A percentile compares a stretch with the other conserved stretches of the same genome.
Evolutionary conservation across 2,329 filamentous ascomycete genomes (phyloP).

Genomic region (Trichoderma sp.): DNA sequence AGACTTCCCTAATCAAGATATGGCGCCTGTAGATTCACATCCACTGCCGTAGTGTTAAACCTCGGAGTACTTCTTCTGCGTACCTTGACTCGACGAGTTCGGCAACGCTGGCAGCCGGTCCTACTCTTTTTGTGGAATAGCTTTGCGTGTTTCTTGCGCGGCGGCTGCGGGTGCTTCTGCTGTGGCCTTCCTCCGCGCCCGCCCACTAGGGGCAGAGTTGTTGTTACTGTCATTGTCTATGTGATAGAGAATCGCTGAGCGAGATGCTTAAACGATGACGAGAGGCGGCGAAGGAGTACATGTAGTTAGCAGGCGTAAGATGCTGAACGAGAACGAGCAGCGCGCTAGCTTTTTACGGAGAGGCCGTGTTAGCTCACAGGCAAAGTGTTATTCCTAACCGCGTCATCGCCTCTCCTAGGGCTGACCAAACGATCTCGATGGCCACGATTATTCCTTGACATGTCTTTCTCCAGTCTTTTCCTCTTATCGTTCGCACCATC

Average conservation of each 20-base stretch:
- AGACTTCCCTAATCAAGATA: not conserved
- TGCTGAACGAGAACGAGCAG: slow-evolving; percentile 10
- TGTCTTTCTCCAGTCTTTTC: too few species aligned
- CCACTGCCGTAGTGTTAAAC: not conserved
- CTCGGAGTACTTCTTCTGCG: not conserved
- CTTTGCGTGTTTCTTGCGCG: slow-evolving; percentile 16
- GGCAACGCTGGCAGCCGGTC: slow-evolving; percentile 26
- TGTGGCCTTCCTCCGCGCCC: not conserved
- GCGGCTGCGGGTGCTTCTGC: not conserved
- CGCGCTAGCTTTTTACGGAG: not conserved
- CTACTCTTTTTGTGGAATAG: slow-evolving; percentile 28
- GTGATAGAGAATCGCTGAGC: not conserved
- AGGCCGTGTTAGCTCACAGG: not conserved
- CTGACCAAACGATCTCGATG: not conserved
- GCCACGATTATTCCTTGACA: not conserved
- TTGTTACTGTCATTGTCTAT: not conserved
- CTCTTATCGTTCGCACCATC: too few species aligned
- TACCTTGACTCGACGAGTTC: slow-evolving; percentile 26
- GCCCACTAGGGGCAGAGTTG: not conserved
- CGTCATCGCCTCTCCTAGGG: not conserved
- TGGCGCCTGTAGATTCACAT: not conserved
- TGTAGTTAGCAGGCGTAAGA: not conserved
- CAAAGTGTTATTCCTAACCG: not conserved
- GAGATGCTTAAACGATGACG: slow-evolving; percentile 2
- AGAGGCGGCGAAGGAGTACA: not conserved